Evolutionary conservation across 163 green algal species (phyloP), one percentile per base, ranked within the genome.

Genomic region (Scenedesmus sp.): DNA sequence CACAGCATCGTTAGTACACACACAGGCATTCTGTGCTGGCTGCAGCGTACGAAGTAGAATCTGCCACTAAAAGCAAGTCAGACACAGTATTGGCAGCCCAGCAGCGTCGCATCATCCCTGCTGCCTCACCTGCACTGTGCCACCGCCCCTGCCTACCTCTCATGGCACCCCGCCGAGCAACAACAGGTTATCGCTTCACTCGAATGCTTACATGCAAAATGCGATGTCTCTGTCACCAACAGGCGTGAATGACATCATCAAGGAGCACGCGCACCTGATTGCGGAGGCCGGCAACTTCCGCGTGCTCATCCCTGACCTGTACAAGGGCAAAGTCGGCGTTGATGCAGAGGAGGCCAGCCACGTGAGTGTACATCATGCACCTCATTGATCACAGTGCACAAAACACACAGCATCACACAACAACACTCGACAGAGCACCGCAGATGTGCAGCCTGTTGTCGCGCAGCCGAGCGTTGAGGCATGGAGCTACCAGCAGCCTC

Each of bases 281-380:
- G 70, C 23, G 8, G 54, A 93, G 34, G 86, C 93, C n/a, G 34
- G 90, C 20, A 92, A 93, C 23, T 96, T 94, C 82, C 92, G 93
- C 4, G 95, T 89, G 46, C 74, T 98, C 57, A 87, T 98, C 5
- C 96, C 96, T 34, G 97, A 98, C 92, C 88, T 98, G 0, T 99
- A 99, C 94, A 96, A 97, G 85, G 97, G 97, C 56, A 98, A 97
- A 81, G 88, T 99, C 82, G 96, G 96, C 1, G 92, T 99, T 52
- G 96, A 98, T 67, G 94, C 94, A 4, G 97, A 98, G 82, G 97
- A 99, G 90, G 97, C 97, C 0, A 54, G 85, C 6, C 97, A 98
- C 57, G 94, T 96, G 82, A 91, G 94, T 86, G 2, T 23, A 9
- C 67, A 64, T 46, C 34, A 46, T 46, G 34, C 34, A 46, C 34